Base-by-base conservation (phyloP, 2,329 filamentous ascomycete genomes). In the Trichoderma atrobrunneum region DNA sequence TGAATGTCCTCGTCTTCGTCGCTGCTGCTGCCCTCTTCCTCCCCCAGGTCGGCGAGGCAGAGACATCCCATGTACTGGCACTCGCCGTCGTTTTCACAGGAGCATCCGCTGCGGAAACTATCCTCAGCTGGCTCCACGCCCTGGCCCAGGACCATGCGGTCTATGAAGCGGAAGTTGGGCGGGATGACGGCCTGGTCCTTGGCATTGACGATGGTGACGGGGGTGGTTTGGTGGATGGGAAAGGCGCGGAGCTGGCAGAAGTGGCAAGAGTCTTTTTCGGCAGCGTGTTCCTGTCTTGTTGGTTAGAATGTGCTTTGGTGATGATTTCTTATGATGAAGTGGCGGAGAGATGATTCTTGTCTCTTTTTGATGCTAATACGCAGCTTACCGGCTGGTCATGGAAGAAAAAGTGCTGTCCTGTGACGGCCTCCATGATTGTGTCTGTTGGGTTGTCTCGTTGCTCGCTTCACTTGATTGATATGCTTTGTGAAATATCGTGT, bases 51-150 rank as follows among this genome's bases (percentile, higher is more conserved):
- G 28, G 88, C 90, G n/a, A 94, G 85, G 74, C 93, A 96, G 11
- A 86, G 84, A 78, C 93, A 97, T 28, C 82, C 84, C 48, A 83
- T 85, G 76, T 90, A 93, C 78, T 92, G 90, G 78, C 93, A 95
- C 4, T 89, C 87, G 76, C 87, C 85, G 64, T 89, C 85, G 2
- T 87, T 82, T 1, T 77, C 80, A 77, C 93, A 97, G 61, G 87
- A 82, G 78, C 93, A 97, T 3, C 93, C 93, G 70, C 85, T 86
- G 74, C 90, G 87, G 70, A 93, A 92, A 32, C 86, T 91, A 62
- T 84, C 82, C 73, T 88, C 87, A 5, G 87, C 87, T 14, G 86
- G 84, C 57, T 87, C 79, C 0, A 95, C 90, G 24, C 88, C 91
- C 1, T 85, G 76, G 3, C 87, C 82, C 1, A 92, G 83, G 5